Percentiles rank a stretch among this genome's conserved stretches.
These are phyloP conservation scores for Salix suchowensis DNA, from an alignment of 345 rosid genomes.

Conservation along the genomic window DNA sequence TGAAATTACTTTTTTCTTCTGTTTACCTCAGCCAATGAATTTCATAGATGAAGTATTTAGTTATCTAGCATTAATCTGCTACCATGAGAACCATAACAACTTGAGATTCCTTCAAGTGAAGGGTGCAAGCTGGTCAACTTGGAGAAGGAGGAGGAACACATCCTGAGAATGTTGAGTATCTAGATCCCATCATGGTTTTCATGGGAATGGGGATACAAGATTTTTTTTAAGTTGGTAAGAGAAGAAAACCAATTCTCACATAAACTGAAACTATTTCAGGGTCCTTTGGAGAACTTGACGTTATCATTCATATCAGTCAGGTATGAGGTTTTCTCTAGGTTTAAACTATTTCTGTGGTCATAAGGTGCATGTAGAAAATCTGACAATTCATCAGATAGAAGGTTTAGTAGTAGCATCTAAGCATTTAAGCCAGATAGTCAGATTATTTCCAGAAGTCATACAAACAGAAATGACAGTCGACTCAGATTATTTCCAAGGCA, in stretches of 20 bases:
- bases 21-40: background rate
- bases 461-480: background rate
- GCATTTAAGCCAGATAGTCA: background rate
- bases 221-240: background rate
- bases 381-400: background rate
- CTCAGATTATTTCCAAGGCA: background rate
- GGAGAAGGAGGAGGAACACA: background rate
- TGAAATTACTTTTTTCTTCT: background rate
- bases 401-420: background rate
- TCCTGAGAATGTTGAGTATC: background rate
- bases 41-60: background rate
- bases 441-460: background rate
- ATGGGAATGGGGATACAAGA: background rate
- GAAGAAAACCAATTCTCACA: background rate
- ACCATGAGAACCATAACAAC: background rate
- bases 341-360: background rate
- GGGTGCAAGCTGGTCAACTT: background rate
- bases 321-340: background rate
- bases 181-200: background rate
- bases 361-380: background rate
- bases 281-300: background rate
- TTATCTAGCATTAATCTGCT: background rate
- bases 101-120: background rate
- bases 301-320: background rate
- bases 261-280: background rate